Conservation (phyloP, 2,329 filamentous ascomycete species). For the Periconia sp. region DNA sequence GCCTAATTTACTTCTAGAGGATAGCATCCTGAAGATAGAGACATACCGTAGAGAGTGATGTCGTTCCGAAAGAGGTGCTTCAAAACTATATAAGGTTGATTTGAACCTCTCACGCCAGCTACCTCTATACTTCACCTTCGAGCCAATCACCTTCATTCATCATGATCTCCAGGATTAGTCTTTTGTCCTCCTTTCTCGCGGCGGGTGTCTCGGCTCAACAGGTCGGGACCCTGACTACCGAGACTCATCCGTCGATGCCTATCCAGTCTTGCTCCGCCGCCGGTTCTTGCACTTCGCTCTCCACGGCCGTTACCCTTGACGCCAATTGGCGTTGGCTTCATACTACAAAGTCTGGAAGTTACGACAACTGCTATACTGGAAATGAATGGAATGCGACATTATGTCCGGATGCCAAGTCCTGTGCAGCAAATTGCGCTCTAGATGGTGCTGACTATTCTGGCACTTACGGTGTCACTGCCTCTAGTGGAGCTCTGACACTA, state of each 20-base stretch:
- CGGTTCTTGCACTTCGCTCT: slow-evolving; percentile 34
- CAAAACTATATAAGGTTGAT: slow-evolving; percentile 8
- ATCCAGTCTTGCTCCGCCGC: slow-evolving; percentile 36
- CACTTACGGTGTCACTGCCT: slow-evolving; percentile 52
- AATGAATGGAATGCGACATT: slow-evolving; percentile 44
- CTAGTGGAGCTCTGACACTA: slow-evolving; percentile 56
- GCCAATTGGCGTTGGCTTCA: slow-evolving; percentile 56
- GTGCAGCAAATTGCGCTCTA: slow-evolving; percentile 36
- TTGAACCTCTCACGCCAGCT: background rate
- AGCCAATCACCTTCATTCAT: slow-evolving; percentile 4
- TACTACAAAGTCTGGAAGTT: slow-evolving; percentile 31
- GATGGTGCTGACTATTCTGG: slow-evolving; percentile 35
- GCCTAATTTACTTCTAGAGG: slow-evolving; percentile 4
- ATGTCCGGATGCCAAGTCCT: slow-evolving; percentile 36
- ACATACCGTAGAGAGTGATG: background rate
- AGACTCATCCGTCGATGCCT: slow-evolving; percentile 42
- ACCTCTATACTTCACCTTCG: slow-evolving; percentile 4
- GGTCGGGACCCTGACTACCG: slow-evolving; percentile 40
- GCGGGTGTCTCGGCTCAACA: slow-evolving; percentile 54
- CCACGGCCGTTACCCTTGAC: slow-evolving; percentile 42
- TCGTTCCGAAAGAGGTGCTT: too few relatives aligned
- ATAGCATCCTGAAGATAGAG: background rate
- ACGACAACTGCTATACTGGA: slow-evolving; percentile 52
- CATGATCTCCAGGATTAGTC: slow-evolving; percentile 55
- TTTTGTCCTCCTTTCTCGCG: slow-evolving; percentile 35